Evolutionary conservation across 1,284 basidiomycete genomes (phyloP), one percentile per base, ranked within the genome.

Genomic region (Coriolopsis trogii): DNA sequence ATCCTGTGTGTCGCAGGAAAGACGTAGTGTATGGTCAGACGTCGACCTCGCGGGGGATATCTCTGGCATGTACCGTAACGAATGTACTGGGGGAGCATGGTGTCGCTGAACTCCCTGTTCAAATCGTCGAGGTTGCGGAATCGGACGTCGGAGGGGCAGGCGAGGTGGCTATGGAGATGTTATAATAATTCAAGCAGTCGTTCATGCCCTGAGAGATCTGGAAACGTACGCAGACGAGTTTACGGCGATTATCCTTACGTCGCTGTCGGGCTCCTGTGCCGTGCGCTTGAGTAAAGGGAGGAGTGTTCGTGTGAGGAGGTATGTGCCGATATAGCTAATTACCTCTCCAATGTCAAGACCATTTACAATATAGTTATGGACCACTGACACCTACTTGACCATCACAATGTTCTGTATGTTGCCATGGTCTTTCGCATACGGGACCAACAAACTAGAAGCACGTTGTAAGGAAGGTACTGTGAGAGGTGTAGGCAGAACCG

Each of bases 191-290:
- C 61, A 66, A 41, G n/a, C 15, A 40, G 46, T 15, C 26, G 7
- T 29, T 25, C 26, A n/a, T 8, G 23, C 16, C 16, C 12, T 8
- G 24, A 3, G 20, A 34, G 1, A 2, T 31, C 13, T 9, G 23
- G 0, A 26, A 29, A 34, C 30, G 12, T 26, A 20, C 21, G 30
- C 26, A 8, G 9, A 25, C 20, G 24, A 10, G 59, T 75, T 37
- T 34, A 82, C 81, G 40, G 70, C 72, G 4, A 82, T 68, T 16
- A 84, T 67, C 15, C 81, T 76, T 30, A 82, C 79, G 53, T 83
- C 81, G 0, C 74, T 67, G 29, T 67, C 68, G 3, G 72, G 70
- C 45, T 73, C 62, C 23, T 71, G 60, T 1, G 77, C 73, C 0
- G 81, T 81, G 39, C 70, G 66, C 44, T 70, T 71, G 23, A 84